Evolutionary conservation across 352 stramenopile species (phyloP), one percentile per base, ranked within the genome.

Genomic region (Phytopythium chamaehyphon): DNA sequence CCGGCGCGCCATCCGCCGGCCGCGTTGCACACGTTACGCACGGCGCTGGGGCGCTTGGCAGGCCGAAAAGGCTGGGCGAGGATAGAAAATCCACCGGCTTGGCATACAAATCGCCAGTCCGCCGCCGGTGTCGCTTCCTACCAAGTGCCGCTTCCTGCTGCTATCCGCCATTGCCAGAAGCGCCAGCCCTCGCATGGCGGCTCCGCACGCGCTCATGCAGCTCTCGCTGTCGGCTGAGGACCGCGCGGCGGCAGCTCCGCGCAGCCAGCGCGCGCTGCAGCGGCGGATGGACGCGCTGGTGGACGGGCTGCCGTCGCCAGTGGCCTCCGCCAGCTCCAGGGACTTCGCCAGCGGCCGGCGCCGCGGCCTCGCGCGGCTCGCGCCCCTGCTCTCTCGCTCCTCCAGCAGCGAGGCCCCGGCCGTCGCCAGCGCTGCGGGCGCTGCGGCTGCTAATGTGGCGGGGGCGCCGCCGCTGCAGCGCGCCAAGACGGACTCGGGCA

Each of bases 311-410:
- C 47, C 59, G 35, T 56, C 58, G 33, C 35, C 47, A 42, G 40
- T 48, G 40, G 38, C 42, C 22, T 38, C 16, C 44, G 51, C 24
- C 9, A 44, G 21, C 26, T 43, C 40, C 31, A 54, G 37, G 46
- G 38, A 53, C 37, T 49, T 47, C 22, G 50, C 31, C 22, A 69
- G 57, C 23, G 58, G 26, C 33, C 81, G 79, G 47, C 56, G 54
- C 57, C 70, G 64, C 33, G 64, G 71, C 42, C 80, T 80, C 47
- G 61, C 63, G 16, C 37, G 64, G 59, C 2, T 61, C 57, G 21
- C 64, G 15, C 36, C 59, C 72, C 40, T 55, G 11, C 44, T 73
- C 16, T 66, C 67, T 37, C 61, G 64, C 2, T 47, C 51, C 31
- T 50, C 23, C 2, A 56, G 24, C 21, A 26, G 12, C 9, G 40